Evolutionary conservation across 306 rosid species (phyloP).

Genomic region (Canavalia ensiformis): DNA sequence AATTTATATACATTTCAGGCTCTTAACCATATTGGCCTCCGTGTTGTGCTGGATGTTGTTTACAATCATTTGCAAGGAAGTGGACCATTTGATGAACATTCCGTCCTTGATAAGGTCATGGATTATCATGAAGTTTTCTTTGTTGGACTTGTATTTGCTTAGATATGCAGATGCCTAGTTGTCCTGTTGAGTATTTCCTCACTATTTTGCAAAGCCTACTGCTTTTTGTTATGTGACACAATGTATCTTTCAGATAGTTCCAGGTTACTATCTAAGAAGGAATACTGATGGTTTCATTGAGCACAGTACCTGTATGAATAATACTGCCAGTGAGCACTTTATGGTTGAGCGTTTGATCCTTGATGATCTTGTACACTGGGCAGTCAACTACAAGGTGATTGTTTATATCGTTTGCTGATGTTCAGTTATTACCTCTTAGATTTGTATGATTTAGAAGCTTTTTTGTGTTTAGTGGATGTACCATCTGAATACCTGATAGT

Average conservation of each 20-base stretch:
- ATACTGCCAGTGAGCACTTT: slow-evolving; percentile 95
- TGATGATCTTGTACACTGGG: slow-evolving; percentile 96
- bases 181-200: slow-evolving; percentile 38
- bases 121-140: slow-evolving; percentile 36
- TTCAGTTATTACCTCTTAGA: slow-evolving; percentile 23
- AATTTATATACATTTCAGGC: slow-evolving; percentile 65
- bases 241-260: slow-evolving; percentile 80
- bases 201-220: slow-evolving; percentile 40
- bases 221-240: slow-evolving; percentile 51
- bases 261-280: slow-evolving; percentile 96
- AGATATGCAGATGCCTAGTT: slow-evolving; percentile 29
- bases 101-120: slow-evolving; percentile 92
- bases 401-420: slow-evolving; percentile 42
- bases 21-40: slow-evolving; percentile 80
- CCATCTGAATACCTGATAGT: slow-evolving; percentile 17
- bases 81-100: slow-evolving; percentile 81
- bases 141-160: slow-evolving; percentile 33
- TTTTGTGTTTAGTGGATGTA: slow-evolving; percentile 20
- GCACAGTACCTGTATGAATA: slow-evolving; percentile 91
- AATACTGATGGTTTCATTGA: slow-evolving; percentile 87
- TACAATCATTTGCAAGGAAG: slow-evolving; percentile 91
- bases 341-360: slow-evolving; percentile 94
- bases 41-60: slow-evolving; percentile 90
- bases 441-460: slow-evolving; percentile 37
- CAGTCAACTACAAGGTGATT: slow-evolving; percentile 86